These are phyloP conservation scores for Viridothelium virens DNA, from an alignment of 495 filamentous ascomycete species.

Conservation along the genomic window DNA sequence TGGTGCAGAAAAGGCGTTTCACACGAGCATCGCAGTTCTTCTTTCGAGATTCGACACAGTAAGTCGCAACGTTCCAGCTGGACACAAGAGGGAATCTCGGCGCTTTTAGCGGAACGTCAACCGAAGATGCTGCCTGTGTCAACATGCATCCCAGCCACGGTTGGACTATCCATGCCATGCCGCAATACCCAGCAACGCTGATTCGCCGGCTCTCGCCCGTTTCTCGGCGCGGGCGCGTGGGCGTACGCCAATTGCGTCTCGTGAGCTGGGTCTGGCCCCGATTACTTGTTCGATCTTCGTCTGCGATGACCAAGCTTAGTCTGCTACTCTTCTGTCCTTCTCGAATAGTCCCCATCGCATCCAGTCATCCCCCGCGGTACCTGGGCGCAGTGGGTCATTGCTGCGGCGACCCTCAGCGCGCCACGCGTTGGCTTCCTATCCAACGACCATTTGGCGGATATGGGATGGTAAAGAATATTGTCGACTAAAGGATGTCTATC, in stretches of 20 bases:
- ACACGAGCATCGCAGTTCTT: background rate
- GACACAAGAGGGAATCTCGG: background rate
- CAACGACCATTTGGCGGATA: background rate
- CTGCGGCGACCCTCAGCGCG: background rate
- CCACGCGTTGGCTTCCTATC: background rate
- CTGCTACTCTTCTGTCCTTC: background rate
- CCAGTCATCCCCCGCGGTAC: background rate
- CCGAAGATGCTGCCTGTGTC: conserved; percentile 6
- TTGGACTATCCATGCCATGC: background rate
- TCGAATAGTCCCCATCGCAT: background rate
- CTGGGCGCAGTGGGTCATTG: background rate
- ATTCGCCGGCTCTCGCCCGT: background rate
- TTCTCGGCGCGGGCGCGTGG: background rate
- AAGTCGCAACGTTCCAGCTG: background rate
- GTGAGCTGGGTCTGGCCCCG: background rate
- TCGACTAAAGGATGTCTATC: too few species aligned
- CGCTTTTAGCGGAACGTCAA: conserved; percentile 3
- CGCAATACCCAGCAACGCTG: background rate
- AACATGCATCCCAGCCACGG: background rate
- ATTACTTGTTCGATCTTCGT: background rate
- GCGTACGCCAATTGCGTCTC: background rate
- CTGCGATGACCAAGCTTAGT: background rate
- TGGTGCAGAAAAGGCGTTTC: background rate
- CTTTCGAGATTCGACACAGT: background rate
- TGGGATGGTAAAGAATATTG: background rate